Evolutionary conservation across 352 stramenopile genomes (phyloP).

Genomic region (Pilasporangium apinafurcum): DNA sequence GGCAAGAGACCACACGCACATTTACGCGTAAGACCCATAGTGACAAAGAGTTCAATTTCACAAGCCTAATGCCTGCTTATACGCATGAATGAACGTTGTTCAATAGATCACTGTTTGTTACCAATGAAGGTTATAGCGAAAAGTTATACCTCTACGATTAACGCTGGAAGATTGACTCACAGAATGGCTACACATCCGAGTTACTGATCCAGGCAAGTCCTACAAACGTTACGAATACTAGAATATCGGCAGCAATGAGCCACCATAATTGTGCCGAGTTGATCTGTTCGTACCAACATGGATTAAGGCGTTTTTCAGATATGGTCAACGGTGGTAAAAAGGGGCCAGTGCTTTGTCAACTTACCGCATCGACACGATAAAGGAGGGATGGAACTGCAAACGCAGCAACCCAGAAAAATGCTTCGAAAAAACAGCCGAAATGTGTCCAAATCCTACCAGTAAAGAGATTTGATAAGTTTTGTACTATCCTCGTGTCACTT

Average conservation of each 20-base stretch:
- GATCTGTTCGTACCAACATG: slow-evolving; percentile 23
- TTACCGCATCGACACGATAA: slow-evolving; percentile 55
- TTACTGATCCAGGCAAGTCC: slow-evolving; percentile 35
- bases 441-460: slow-evolving; percentile 32
- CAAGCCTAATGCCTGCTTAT: no score
- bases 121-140: no score
- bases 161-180: no score
- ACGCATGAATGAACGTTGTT: no score
- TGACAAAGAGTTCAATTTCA: no score
- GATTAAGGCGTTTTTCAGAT: not conserved
- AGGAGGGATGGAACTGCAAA: slow-evolving; percentile 56
- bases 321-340: not conserved
- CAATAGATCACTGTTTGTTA: no score
- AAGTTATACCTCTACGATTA: no score
- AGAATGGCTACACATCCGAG: slow-evolving; percentile 6
- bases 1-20: no score
- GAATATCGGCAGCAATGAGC: slow-evolving; percentile 48
- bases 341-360: slow-evolving; percentile 2
- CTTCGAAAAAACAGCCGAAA: slow-evolving; percentile 71
- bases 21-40: no score
- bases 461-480: not conserved
- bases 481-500: not conserved
- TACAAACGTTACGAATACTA: slow-evolving; percentile 60
- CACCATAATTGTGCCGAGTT: slow-evolving; percentile 50
- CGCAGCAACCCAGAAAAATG: slow-evolving; percentile 62